Conservation (phyloP, 345 rosid genomes). For the Bruguiera parviflora region DNA sequence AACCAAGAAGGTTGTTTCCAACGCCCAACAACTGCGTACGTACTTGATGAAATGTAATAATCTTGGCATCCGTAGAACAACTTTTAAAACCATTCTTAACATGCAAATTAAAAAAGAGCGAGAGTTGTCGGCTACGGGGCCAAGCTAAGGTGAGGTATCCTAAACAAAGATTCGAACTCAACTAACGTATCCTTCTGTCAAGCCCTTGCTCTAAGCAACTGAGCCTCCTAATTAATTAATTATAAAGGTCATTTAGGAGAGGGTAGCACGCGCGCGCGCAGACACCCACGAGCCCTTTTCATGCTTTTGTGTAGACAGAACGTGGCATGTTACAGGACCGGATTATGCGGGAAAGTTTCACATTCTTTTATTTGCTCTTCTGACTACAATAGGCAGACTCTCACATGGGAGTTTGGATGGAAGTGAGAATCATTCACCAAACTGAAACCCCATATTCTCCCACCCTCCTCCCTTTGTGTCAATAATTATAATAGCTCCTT, state of each 20-base stretch:
- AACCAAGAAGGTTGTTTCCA: no score
- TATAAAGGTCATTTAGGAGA: not conserved
- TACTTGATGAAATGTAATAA: not conserved
- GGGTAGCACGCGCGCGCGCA: not conserved
- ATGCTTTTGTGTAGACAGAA: not conserved
- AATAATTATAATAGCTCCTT: no score
- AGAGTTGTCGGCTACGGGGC: not conserved
- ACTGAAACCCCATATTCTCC: constrained; percentile 9
- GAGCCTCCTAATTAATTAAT: not conserved
- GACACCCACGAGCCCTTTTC: not conserved
- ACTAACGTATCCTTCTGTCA: not conserved
- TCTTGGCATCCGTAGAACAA: not conserved
- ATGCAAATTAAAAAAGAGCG: not conserved
- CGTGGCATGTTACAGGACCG: constrained; percentile 16
- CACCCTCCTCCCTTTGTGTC: not conserved
- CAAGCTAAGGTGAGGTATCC: constrained; percentile 2
- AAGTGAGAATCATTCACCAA: constrained; percentile 24
- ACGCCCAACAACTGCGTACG: not conserved
- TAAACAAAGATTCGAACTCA: constrained; percentile 17
- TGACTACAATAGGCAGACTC: constrained; percentile 11
- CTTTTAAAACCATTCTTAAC: no score
- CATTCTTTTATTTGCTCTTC: constrained; percentile 3
- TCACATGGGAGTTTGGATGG: constrained; percentile 28
- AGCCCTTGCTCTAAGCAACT: not conserved
- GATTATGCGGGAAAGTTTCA: not conserved